Evolutionary conservation across 139 green algal species (phyloP), one percentile per base, ranked within the genome.

Genomic region (Chlamydomonas sp.): DNA sequence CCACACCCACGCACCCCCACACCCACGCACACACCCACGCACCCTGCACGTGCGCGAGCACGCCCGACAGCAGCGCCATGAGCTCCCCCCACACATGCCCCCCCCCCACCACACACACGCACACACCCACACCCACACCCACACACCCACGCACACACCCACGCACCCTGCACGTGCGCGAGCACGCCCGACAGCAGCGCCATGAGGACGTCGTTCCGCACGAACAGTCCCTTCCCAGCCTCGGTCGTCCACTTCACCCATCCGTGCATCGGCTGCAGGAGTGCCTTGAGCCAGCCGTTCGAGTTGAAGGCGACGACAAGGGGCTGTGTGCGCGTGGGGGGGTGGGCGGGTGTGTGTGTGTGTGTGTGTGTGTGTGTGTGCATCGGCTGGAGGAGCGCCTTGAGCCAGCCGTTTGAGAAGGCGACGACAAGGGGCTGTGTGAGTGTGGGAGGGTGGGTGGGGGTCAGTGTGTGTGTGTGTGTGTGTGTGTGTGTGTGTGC

Each of bases 241-340:
- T 72, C 66, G 8, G 66, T 61, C 2, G 66, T 72, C 66, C 66
- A 72, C 66, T 72, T 72, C 24, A 72, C 66, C 66, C 66, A 72
- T 22, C 66, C 66, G 31, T 72, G 66, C 66, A 72, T 72, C 20
- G 66, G 66, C 66, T 72, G 66, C 33, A 72, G 48, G 22, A 72
- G 47, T 8, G 66, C 37, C 48, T 72, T 72, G 30, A 72, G 39
- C 59, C 59, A 69, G 30, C 66, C 66, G 63, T 72, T 72, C 29
- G 28, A 54, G 66, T 72, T 72, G 66, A 72, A 72, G 66, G 66
- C 66, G 2, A 72, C 66, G 5, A 62, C 30, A 30, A 69, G 35
- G 36, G 62, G 62, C 62, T 57, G n/a, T n/a, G n/a, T n/a, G n/a
- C n/a, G n/a, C n/a, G n/a, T n/a, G n/a, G n/a, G n/a, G n/a, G n/a